A percentile compares a stretch with the other conserved stretches of the same genome.
These are phyloP conservation scores for Pisolithus thermaeus DNA, from an alignment of 1,284 basidiomycete genomes.

Conservation along the genomic window DNA sequence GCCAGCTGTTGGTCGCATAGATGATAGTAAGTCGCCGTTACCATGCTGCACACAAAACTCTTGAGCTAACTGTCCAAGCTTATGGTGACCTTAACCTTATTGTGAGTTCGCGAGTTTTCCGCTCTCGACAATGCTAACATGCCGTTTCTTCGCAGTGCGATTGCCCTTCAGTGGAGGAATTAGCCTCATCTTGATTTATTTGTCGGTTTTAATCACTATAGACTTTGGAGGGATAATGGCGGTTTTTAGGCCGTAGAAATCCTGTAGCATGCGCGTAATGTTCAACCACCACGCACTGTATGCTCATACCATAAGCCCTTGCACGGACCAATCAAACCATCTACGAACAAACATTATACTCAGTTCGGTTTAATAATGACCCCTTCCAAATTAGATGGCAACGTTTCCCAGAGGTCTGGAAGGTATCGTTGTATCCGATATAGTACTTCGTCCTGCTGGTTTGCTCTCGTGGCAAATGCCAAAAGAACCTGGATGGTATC, in stretches of 20 bases:
- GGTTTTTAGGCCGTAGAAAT: slow-evolving; percentile 41
- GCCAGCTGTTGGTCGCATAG: slow-evolving; percentile 85
- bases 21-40: slow-evolving; percentile 67
- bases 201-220: slow-evolving; percentile 13
- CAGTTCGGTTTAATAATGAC: slow-evolving; percentile 16
- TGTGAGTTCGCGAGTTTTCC: slow-evolving; percentile 41
- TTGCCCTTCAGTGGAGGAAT: slow-evolving; percentile 84
- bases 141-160: slow-evolving; percentile 55
- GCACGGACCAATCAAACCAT: not conserved
- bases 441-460: slow-evolving; percentile 41
- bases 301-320: slow-evolving; percentile 17
- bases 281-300: slow-evolving; percentile 33
- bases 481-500: slow-evolving; percentile 48
- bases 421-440: slow-evolving; percentile 45
- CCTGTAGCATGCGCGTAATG: slow-evolving; percentile 31
- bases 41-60: not conserved
- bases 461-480: slow-evolving; percentile 43
- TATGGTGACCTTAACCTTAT: slow-evolving; percentile 80
- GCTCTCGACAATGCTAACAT: not conserved
- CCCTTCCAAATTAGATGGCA: slow-evolving; percentile 24
- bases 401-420: slow-evolving; percentile 48
- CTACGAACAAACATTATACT: slow-evolving; percentile 6
- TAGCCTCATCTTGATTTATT: slow-evolving; percentile 31
- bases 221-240: slow-evolving; percentile 18
- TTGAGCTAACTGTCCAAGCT: slow-evolving; percentile 35